Evolutionary conservation across 805 yeast genomes (phyloP), one percentile per base, ranked within the genome.

Genomic region (Ogataea degrootiae): DNA sequence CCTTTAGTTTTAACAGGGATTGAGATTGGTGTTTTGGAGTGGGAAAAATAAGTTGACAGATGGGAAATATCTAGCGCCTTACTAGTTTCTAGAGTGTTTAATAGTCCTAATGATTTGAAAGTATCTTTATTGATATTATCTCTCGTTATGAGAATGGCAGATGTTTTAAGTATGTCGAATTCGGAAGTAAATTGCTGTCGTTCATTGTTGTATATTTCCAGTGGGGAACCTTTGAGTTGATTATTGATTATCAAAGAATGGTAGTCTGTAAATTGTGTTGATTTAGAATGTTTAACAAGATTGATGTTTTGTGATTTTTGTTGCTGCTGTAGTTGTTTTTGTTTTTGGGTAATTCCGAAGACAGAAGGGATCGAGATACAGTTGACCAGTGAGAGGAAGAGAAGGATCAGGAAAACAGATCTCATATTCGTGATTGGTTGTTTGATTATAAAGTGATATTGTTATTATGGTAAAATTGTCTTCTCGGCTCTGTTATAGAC

Each of bases 1-100:
- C 65, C 68, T 22, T 59, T 60, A 7, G 70, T 58, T 21, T 56
- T 61, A 31, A 60, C 52, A 0, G 79, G 78, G 3, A 74, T 47
- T 19, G 31, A 26, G 31, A 55, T 54, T 11, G 66, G 23, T 11
- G 48, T 52, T 4, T 39, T 46, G 9, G 35, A 40, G 6, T 48
- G 3, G 50, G 51, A 42, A 45, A 49, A 22, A 46, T 53, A 41
- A 46, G 45, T 34, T 41, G 45, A 42, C 39, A 57, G n/a, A 19
- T 42, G 47, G 23, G 29, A 8, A 33, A 57, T 37, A 22, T 54
- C 55, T 7, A 57, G 48, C 5, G n/a, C 31, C 21, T 45, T 47
- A 5, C 49, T 23, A 3, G 36, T 39, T 17, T 47, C 51, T 2
- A 52, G 50, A 3, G 45, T 35, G 14, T 52, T 53, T 9, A 37